Conservation (phyloP, 345 rosid species). For the Acer campestre region DNA sequence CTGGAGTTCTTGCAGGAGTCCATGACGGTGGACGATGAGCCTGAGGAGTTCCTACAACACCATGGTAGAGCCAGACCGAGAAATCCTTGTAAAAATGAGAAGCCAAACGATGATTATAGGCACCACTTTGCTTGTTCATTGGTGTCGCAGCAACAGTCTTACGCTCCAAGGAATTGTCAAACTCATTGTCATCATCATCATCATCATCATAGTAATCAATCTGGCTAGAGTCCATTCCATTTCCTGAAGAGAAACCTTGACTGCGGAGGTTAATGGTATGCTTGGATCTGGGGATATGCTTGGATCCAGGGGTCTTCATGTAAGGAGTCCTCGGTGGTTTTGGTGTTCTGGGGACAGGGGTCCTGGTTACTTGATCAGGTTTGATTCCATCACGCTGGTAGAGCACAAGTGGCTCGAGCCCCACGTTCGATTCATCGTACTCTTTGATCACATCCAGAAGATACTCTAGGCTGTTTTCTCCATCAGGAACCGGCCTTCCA, state of each 20-base stretch:
- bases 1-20: conserved; percentile 64
- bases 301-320: conserved; percentile 35
- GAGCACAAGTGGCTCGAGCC: conserved; percentile 63
- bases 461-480: conserved; percentile 73
- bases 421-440: conserved; percentile 63
- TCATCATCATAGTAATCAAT: conserved; percentile 36
- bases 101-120: conserved; percentile 48
- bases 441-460: conserved; percentile 77
- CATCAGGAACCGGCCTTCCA: conserved; percentile 72
- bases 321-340: conserved; percentile 34
- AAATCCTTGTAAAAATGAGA: conserved; percentile 72
- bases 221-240: conserved; percentile 26
- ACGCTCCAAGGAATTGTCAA: conserved; percentile 57
- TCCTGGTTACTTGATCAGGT: conserved; percentile 50
- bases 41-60: conserved; percentile 50
- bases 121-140: conserved; percentile 39
- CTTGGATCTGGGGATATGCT: conserved; percentile 35
- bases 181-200: conserved; percentile 42
- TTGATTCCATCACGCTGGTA: conserved; percentile 61
- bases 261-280: conserved; percentile 45
- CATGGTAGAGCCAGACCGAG: conserved; percentile 59
- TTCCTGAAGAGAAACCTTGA: conserved; percentile 38
- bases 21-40: conserved; percentile 49
- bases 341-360: conserved; percentile 44
- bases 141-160: conserved; percentile 39